Base-by-base conservation (phyloP, 257 asterid species). In the Plectranthus barbatus region DNA sequence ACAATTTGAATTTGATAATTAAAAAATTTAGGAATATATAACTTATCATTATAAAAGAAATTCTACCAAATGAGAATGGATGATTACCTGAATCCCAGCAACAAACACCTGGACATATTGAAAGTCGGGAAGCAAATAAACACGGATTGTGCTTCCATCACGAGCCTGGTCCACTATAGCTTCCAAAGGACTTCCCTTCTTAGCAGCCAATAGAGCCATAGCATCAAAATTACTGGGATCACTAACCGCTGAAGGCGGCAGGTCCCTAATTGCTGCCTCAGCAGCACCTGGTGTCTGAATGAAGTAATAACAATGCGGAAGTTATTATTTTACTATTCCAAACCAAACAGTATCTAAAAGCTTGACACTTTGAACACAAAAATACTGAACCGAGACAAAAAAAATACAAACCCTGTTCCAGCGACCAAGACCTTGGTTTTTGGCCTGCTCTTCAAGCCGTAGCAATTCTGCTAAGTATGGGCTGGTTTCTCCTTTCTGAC, bases 101-200 rank as follows among this genome's bases (percentile, higher is more conserved):
- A 85, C 88, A 62, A 85, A 82, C 42, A 92, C 99, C 78, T 92
- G 96, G 60, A 92, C 93, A 67, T 84, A 81, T 63, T 79, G 97
- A 73, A 86, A 89, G 36, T 85, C 89, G 26, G 99, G 97, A 79
- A 92, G 97, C 80, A 92, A 81, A 74, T 86, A 87, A 29, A 82
- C 95, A 60, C 96, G 96, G 59, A 92, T 71, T 0, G 97, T 89
- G 88, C 96, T 92, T 68, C 99, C 99, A 82, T 87, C 95, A 29
- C 97, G 96, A 62, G 81, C 91, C 78, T 85, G 92, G 82, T 92
- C 97, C 65, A 92, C 99, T 46, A 89, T 72, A 67, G 95, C 99
- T 72, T 92, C 93, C 86, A 92, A 69, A n/a, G 97, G 93, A 52
- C 82, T 83, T 7, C 99, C 97, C 77, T 82, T 92, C 71, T 87